phyloP scores from a whole-genome alignment of 2,329 filamentous ascomycete genomes.

The Fusarium sp. region DNA sequence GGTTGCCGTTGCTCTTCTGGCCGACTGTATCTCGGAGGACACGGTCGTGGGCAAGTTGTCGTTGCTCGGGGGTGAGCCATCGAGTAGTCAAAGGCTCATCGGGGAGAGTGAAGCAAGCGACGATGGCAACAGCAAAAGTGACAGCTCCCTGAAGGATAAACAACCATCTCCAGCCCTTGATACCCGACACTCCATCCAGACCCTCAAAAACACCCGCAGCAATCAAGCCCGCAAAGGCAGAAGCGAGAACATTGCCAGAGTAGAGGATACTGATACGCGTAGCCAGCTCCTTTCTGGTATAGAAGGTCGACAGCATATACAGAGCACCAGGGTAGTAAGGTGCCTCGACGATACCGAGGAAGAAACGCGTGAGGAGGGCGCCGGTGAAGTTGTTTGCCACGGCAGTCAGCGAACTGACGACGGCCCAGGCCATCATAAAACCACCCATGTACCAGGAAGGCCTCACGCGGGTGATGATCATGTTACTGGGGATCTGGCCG shows the following conservation, averaged over 20 bases:
- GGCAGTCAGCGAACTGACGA: conserved; percentile 55
- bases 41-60: conserved; percentile 56
- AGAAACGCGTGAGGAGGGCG: conserved; percentile 56
- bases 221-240: conserved; percentile 58
- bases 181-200: conserved; percentile 42
- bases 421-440: conserved; percentile 53
- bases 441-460: conserved; percentile 58
- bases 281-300: conserved; percentile 62
- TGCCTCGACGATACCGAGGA: conserved; percentile 55
- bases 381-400: conserved; percentile 55
- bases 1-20: conserved; percentile 31
- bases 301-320: conserved; percentile 63
- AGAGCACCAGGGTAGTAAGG: conserved; percentile 53
- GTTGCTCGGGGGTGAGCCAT: conserved; percentile 53
- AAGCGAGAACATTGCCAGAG: conserved; percentile 52
- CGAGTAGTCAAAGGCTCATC: conserved; percentile 54
- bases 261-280: conserved; percentile 59
- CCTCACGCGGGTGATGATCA: conserved; percentile 55
- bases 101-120: conserved; percentile 51
- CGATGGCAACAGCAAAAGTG: conserved; percentile 46
- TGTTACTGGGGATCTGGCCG: conserved; percentile 54
- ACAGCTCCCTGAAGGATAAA: conserved; percentile 48
- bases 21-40: conserved; percentile 46
- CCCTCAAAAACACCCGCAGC: conserved; percentile 55
- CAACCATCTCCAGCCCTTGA: conserved; percentile 50